Percentiles rank a stretch among this genome's conserved stretches.
These are phyloP conservation scores for Blastobotrys muscicola DNA, from an alignment of 805 yeast species.

Conservation along the genomic window DNA sequence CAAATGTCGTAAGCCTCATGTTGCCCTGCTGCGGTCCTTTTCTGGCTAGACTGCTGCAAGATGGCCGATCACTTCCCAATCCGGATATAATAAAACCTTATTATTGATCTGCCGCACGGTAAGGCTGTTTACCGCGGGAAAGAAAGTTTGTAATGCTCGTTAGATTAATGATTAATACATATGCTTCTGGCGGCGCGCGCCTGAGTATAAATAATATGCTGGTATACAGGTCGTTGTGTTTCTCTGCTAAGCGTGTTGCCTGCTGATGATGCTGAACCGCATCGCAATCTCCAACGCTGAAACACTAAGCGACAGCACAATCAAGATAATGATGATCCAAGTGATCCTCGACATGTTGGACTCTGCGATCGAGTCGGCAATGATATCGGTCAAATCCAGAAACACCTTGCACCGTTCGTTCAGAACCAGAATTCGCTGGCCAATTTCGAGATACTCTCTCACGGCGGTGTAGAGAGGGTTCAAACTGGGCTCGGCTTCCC, in stretches of 20 bases:
- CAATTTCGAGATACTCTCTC: slow-evolving; percentile 87
- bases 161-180: no score
- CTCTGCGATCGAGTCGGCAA: slow-evolving; percentile 91
- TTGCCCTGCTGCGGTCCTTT: no score
- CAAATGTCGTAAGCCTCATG: no score
- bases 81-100: no score
- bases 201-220: no score
- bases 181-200: no score
- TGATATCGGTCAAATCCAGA: slow-evolving; percentile 83
- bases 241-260: not conserved
- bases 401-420: slow-evolving; percentile 93
- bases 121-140: no score
- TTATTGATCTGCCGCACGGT: no score
- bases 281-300: slow-evolving; percentile 61
- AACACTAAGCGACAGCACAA: slow-evolving; percentile 68
- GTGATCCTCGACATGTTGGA: slow-evolving; percentile 86
- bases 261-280: slow-evolving; percentile 33
- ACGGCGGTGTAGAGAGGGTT: slow-evolving; percentile 87
- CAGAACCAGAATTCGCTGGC: slow-evolving; percentile 85
- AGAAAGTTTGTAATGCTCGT: no score
- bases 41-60: no score
- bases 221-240: no score
- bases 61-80: no score
- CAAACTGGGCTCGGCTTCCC: slow-evolving; percentile 91
- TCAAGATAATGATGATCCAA: slow-evolving; percentile 76